These are phyloP conservation scores for Pythium volutum DNA, from an alignment of 352 stramenopile genomes.

Conservation along the genomic window DNA sequence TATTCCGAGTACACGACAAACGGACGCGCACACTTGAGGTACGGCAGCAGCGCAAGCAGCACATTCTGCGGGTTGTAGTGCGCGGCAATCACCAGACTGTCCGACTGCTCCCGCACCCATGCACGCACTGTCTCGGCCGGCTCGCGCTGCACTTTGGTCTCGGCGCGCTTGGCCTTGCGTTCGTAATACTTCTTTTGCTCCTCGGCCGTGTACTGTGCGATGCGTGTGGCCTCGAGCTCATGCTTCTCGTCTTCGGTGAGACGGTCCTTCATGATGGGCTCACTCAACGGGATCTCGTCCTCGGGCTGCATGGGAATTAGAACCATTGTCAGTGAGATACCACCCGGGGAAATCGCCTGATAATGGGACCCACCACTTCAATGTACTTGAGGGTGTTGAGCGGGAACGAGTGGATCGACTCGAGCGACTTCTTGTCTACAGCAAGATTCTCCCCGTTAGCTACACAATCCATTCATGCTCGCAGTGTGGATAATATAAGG, in stretches of 20 bases:
- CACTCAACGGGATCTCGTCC: constrained; percentile 43
- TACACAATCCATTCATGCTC: neutral
- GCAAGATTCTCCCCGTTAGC: too few relatives aligned
- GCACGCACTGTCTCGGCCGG: constrained; percentile 62
- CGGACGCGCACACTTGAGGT: constrained; percentile 87
- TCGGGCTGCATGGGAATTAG: constrained; percentile 30
- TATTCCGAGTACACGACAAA: constrained; percentile 97
- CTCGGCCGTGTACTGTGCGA: constrained; percentile 78
- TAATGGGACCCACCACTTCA: constrained; percentile 25
- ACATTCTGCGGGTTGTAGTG: constrained; percentile 89
- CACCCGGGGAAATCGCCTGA: neutral
- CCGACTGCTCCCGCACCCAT: constrained; percentile 67
- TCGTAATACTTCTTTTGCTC: constrained; percentile 78
- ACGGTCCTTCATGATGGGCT: constrained; percentile 46
- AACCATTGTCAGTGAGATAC: neutral
- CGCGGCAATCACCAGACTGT: constrained; percentile 88
- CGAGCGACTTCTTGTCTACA: constrained; percentile 60
- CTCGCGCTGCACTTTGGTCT: constrained; percentile 79
- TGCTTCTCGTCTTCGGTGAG: constrained; percentile 60
- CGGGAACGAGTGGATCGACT: constrained; percentile 75
- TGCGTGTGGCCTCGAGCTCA: constrained; percentile 64
- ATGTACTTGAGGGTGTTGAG: constrained; percentile 58
- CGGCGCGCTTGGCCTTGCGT: constrained; percentile 65
- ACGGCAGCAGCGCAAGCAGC: constrained; percentile 87
- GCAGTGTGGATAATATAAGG: too few relatives aligned